Evolutionary conservation across 108 stramenopile species (phyloP).

Genomic region (Fistulifera solaris): DNA sequence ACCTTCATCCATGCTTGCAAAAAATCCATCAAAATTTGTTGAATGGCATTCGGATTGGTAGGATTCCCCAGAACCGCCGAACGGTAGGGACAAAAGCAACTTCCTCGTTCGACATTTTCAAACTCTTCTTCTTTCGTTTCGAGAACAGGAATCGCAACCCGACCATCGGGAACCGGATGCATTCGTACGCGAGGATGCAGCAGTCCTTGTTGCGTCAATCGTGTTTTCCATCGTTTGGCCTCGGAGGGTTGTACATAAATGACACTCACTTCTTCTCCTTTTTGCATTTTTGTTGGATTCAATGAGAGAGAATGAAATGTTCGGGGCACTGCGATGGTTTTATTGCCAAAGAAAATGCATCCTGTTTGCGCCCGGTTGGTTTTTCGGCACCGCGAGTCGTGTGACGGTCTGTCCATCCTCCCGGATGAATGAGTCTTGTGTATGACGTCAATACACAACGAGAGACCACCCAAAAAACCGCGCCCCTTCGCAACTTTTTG

Average conservation of each 20-base stretch:
- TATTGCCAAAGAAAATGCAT: too few relatives aligned
- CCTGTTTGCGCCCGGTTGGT: too few relatives aligned
- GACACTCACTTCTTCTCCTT: conserved; percentile 12
- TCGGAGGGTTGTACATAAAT: conserved; percentile 25
- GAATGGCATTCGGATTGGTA: background rate
- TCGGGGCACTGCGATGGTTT: too few relatives aligned
- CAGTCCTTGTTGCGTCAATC: conserved; percentile 25
- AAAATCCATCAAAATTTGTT: conserved; percentile 2
- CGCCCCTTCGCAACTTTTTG: too few relatives aligned
- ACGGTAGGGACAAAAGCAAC: conserved; percentile 32
- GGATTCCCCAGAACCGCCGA: conserved; percentile 23
- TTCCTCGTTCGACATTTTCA: conserved; percentile 14
- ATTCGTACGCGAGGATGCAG: conserved; percentile 67
- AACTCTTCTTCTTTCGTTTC: background rate
- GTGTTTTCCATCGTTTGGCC: conserved; percentile 46
- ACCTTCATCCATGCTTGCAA: background rate
- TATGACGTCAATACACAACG: too few relatives aligned
- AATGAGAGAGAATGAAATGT: too few relatives aligned
- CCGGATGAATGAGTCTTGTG: too few relatives aligned
- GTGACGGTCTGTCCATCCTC: too few relatives aligned
- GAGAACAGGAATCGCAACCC: conserved; percentile 15
- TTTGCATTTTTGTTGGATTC: conserved; percentile 1
- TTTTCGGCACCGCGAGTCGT: too few relatives aligned
- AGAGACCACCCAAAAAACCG: too few relatives aligned
- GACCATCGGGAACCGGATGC: conserved; percentile 17